A percentile compares a stretch with the other conserved stretches of the same genome.
Evolutionary conservation across 1,139 yeast species (phyloP).

Genomic region (Pichia norvegensis): DNA sequence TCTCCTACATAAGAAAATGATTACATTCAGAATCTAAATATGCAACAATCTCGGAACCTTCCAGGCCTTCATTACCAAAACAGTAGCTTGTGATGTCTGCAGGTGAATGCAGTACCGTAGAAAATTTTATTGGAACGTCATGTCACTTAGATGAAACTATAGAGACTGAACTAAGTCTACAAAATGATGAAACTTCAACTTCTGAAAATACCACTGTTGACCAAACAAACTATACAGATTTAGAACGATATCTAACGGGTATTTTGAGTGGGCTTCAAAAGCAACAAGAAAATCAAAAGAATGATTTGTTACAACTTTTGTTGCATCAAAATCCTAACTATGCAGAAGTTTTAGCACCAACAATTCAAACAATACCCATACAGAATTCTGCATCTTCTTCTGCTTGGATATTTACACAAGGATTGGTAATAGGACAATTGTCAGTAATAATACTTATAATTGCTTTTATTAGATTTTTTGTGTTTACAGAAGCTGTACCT

Average conservation of each 20-base stretch:
- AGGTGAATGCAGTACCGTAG: not conserved
- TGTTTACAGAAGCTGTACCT: conserved; percentile 64
- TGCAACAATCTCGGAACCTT: not conserved
- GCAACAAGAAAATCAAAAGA: conserved; percentile 13
- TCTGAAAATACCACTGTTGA: not conserved
- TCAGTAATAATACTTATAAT: conserved; percentile 71
- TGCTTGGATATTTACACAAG: conserved; percentile 67
- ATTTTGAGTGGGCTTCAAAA: conserved; percentile 12
- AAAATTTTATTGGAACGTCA: not conserved
- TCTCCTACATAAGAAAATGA: not conserved
- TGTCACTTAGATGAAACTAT: not conserved
- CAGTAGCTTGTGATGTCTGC: not conserved
- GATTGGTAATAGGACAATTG: conserved; percentile 73
- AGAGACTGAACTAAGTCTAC: not conserved
- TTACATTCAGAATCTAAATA: not conserved
- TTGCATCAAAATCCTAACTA: conserved; percentile 11
- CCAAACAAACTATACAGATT: conserved; percentile 1
- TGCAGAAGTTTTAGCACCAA: not conserved
- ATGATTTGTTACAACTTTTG: conserved; percentile 12
- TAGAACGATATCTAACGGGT: conserved; percentile 10
- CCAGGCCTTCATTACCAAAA: no score
- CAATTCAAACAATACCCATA: conserved; percentile 8
- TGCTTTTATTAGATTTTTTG: conserved; percentile 76
- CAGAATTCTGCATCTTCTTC: conserved; percentile 9
- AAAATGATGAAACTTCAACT: not conserved